These are phyloP conservation scores for Amanita molliuscula DNA, from an alignment of 768 basidiomycete species.

Conservation along the genomic window DNA sequence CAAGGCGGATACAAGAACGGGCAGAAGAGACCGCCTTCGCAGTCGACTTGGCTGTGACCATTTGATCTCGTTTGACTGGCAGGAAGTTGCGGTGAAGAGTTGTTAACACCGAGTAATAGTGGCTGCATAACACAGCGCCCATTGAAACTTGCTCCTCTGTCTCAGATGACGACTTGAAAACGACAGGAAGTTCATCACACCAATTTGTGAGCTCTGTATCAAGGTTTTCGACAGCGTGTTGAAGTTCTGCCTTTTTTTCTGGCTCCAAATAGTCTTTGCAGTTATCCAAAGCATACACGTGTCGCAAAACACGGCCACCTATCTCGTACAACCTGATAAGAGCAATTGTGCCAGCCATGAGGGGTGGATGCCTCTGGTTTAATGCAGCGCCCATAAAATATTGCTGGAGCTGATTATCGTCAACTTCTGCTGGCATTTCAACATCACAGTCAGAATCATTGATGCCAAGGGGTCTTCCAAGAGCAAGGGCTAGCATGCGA, in stretches of 20 bases:
- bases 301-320: constrained; percentile 68
- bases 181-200: constrained; percentile 68
- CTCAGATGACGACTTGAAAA: constrained; percentile 64
- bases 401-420: constrained; percentile 67
- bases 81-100: constrained; percentile 85
- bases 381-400: constrained; percentile 60
- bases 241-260: constrained; percentile 67
- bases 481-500: constrained; percentile 84
- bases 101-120: constrained; percentile 82
- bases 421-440: constrained; percentile 73
- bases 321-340: constrained; percentile 77
- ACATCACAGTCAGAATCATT: constrained; percentile 90
- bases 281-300: constrained; percentile 74
- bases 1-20: constrained; percentile 76
- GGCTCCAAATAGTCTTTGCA: constrained; percentile 67
- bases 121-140: constrained; percentile 79
- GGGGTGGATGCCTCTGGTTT: constrained; percentile 43
- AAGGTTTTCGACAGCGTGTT: constrained; percentile 65
- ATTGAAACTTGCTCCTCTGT: constrained; percentile 78
- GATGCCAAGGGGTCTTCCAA: constrained; percentile 81
- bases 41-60: constrained; percentile 60
- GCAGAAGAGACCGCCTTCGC: constrained; percentile 77
- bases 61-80: constrained; percentile 66
- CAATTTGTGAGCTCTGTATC: constrained; percentile 73
- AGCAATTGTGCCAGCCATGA: constrained; percentile 78